Conservation (phyloP, 2,329 filamentous ascomycete genomes). For the Tolypocladium ovalisporum region DNA sequence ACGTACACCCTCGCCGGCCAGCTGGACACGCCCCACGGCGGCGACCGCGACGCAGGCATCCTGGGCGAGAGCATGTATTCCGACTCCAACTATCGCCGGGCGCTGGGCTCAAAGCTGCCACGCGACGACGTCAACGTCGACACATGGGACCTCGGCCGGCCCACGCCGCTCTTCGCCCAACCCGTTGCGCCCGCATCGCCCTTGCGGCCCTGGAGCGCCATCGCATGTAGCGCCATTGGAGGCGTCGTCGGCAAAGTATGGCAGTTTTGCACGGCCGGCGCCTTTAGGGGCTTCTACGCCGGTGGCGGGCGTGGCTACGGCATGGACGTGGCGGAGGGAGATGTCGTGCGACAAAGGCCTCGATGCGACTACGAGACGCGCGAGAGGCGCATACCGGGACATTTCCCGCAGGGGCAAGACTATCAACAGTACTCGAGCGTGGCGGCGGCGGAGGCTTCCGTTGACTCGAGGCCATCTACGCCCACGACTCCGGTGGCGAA, state of each 20-base stretch:
- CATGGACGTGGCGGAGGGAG: constrained; percentile 25
- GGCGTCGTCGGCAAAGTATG: constrained; percentile 68
- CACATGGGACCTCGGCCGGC: constrained; percentile 12
- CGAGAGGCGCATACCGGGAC: constrained; percentile 14
- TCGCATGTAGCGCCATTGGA: constrained; percentile 52
- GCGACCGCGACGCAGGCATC: constrained; percentile 13
- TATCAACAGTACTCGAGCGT: constrained; percentile 3
- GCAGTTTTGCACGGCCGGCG: constrained; percentile 66
- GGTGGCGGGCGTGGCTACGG: constrained; percentile 68
- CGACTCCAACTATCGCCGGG: constrained; percentile 43
- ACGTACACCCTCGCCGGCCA: constrained; percentile 42
- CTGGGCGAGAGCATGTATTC: constrained; percentile 46
- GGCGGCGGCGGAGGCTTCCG: constrained; percentile 15
- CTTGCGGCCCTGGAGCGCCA: constrained; percentile 40
- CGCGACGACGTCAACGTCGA: constrained; percentile 25
- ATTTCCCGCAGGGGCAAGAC: constrained; percentile 20
- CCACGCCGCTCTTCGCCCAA: constrained; percentile 20
- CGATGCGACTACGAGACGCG: constrained; percentile 12
- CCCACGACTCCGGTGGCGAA: constrained; percentile 37
- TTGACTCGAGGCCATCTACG: constrained; percentile 25
- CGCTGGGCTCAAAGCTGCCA: constrained; percentile 35
- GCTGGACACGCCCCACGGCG: constrained; percentile 31
- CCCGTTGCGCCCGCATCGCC: constrained; percentile 18
- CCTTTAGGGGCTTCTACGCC: constrained; percentile 78
- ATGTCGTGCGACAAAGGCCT: constrained; percentile 8